Evolutionary conservation across 208 protist species (phyloP).

Genomic region (Naegleria lovaniensis): DNA sequence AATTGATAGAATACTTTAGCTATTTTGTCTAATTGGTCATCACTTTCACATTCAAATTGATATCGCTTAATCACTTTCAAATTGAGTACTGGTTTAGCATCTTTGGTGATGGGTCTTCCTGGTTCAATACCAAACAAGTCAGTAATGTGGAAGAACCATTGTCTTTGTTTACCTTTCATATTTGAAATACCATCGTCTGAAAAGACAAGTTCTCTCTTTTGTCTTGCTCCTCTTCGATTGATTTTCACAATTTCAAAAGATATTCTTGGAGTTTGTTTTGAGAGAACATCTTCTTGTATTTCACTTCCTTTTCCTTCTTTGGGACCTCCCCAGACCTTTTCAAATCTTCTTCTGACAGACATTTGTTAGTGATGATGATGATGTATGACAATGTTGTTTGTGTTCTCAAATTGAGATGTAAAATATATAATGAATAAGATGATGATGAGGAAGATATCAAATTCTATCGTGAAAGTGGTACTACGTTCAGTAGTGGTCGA

Average conservation of each 20-base stretch:
- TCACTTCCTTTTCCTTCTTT: neutral
- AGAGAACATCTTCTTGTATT: neutral
- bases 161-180: neutral
- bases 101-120: neutral
- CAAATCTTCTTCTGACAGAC: neutral
- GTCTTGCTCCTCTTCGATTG: neutral
- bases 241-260: slow-evolving; percentile 2
- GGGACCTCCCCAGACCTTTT: neutral
- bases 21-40: neutral
- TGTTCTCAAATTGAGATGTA: no score
- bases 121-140: neutral
- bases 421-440: no score
- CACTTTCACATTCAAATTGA: slow-evolving; percentile 17
- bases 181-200: neutral
- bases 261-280: neutral
- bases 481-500: no score
- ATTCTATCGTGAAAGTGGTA: no score
- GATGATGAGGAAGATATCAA: no score
- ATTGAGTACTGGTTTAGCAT: neutral
- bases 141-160: neutral
- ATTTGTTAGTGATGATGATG: neutral
- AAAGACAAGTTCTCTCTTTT: neutral
- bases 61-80: slow-evolving; percentile 1
- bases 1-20: neutral
- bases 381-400: no score